Evolutionary conservation across 768 basidiomycete genomes (phyloP).

Genomic region (Neoboletus brunneissimus): DNA sequence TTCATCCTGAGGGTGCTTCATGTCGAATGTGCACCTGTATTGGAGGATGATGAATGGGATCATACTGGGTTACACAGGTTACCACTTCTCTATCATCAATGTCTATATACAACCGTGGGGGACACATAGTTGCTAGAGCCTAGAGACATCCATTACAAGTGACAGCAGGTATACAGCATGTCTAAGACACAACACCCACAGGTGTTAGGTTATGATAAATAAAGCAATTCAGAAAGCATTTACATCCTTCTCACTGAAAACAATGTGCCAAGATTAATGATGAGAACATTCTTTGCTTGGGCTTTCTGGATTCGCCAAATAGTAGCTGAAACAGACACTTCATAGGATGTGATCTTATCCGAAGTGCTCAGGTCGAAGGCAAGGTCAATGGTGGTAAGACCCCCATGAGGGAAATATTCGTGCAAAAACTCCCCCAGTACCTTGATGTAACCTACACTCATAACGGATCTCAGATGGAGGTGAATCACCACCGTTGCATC

Average conservation of each 20-base stretch:
- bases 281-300: no score
- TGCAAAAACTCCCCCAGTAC: no score
- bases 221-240: slow-evolving; percentile 4
- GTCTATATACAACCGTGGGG: slow-evolving; percentile 53
- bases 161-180: slow-evolving; percentile 2
- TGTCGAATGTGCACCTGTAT: slow-evolving; percentile 44
- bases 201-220: neutral
- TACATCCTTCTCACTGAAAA: slow-evolving; percentile 81
- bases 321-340: no score
- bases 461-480: no score
- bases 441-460: no score
- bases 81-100: slow-evolving; percentile 65
- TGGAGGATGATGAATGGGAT: slow-evolving; percentile 16
- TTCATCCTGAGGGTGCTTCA: slow-evolving; percentile 78
- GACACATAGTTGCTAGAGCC: slow-evolving; percentile 11
- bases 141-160: neutral
- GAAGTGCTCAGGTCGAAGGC: no score
- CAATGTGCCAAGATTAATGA: slow-evolving; percentile 65
- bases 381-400: no score
- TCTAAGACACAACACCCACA: slow-evolving; percentile 5
- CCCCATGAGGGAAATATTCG: no score
- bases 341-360: no score
- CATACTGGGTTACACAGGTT: slow-evolving; percentile 32
- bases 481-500: no score
- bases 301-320: no score